Evolutionary conservation across 495 filamentous ascomycete species (phyloP).

Genomic region (Acidiella bohemica): DNA sequence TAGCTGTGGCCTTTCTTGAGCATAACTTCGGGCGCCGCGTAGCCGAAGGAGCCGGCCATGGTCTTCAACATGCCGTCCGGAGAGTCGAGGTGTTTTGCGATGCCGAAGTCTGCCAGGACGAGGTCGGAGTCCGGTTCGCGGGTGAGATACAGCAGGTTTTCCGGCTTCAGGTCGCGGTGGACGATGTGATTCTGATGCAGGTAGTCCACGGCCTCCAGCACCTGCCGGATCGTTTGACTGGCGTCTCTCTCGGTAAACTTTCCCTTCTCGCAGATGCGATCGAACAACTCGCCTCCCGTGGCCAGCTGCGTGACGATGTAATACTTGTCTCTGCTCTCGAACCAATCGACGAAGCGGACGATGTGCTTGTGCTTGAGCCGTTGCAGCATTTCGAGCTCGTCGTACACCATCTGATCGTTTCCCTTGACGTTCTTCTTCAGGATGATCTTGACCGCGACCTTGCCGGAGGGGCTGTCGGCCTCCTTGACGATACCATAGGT

Average conservation of each 20-base stretch:
- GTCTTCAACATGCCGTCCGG: slow-evolving; percentile 86
- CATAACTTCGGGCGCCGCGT: slow-evolving; percentile 97
- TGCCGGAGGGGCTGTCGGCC: slow-evolving; percentile 66
- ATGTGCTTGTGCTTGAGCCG: slow-evolving; percentile 86
- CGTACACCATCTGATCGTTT: slow-evolving; percentile 96
- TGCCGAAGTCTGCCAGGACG: slow-evolving; percentile 94
- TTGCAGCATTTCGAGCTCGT: slow-evolving; percentile 88
- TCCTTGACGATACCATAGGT: slow-evolving; percentile 98
- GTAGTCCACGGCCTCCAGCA: slow-evolving; percentile 88
- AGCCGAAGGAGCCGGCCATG: slow-evolving; percentile 98
- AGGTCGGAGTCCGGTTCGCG: slow-evolving; percentile 62
- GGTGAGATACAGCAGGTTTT: slow-evolving; percentile 92
- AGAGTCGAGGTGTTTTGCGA: slow-evolving; percentile 92
- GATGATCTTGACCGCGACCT: slow-evolving; percentile 97
- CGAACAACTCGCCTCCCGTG: slow-evolving; percentile 92
- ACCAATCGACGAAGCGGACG: slow-evolving; percentile 97
- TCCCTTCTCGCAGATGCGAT: slow-evolving; percentile 94
- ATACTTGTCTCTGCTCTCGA: slow-evolving; percentile 98
- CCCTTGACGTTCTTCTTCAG: slow-evolving; percentile 98
- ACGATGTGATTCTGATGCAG: slow-evolving; percentile 92
- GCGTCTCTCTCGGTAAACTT: slow-evolving; percentile 99
- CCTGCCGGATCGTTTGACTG: slow-evolving; percentile 88
- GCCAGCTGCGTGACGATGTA: slow-evolving; percentile 98
- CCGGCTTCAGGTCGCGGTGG: slow-evolving; percentile 95
- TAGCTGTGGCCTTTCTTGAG: slow-evolving; percentile 94